Conservation (phyloP, 345 rosid species). For the Dovyalis caffra region DNA sequence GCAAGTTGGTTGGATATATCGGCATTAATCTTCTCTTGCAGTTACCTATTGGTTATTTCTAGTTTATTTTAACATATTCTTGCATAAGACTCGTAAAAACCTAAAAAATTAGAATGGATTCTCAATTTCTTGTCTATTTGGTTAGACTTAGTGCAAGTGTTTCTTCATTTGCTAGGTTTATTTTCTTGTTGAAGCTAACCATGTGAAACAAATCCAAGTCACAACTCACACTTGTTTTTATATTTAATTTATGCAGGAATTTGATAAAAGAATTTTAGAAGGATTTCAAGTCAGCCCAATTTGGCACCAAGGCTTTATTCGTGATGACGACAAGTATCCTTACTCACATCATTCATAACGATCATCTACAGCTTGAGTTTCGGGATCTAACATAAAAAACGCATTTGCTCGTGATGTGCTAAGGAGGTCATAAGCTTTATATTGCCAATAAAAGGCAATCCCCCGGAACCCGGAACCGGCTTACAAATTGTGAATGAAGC, state of each 20-base stretch:
- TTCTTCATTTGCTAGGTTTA: no score
- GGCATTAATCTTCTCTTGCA: no score
- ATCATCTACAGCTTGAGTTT: conserved; percentile 2
- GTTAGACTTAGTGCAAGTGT: no score
- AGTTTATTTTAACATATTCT: no score
- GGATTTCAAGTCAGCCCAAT: conserved; percentile 93
- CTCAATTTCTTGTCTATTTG: no score
- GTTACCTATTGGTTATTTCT: no score
- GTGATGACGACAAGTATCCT: conserved; percentile 68
- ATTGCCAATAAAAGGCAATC: conserved; percentile 63
- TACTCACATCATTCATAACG: not conserved
- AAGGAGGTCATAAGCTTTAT: conserved; percentile 59
- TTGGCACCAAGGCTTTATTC: conserved; percentile 94
- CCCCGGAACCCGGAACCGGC: conserved; percentile 70
- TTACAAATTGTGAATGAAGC: not conserved
- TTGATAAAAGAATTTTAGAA: conserved; percentile 61
- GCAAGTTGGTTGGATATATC: no score
- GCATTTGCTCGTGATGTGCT: conserved; percentile 47
- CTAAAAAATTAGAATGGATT: no score
- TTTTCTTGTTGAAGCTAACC: not conserved
- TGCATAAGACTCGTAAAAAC: no score
- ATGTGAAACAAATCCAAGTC: not conserved
- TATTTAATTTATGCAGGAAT: conserved; percentile 53
- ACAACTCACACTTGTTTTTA: conserved; percentile 3
- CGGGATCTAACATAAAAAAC: not conserved